phyloP scores from a whole-genome alignment of 2,329 filamentous ascomycete genomes.

The Pestalotiopsis sp. region DNA sequence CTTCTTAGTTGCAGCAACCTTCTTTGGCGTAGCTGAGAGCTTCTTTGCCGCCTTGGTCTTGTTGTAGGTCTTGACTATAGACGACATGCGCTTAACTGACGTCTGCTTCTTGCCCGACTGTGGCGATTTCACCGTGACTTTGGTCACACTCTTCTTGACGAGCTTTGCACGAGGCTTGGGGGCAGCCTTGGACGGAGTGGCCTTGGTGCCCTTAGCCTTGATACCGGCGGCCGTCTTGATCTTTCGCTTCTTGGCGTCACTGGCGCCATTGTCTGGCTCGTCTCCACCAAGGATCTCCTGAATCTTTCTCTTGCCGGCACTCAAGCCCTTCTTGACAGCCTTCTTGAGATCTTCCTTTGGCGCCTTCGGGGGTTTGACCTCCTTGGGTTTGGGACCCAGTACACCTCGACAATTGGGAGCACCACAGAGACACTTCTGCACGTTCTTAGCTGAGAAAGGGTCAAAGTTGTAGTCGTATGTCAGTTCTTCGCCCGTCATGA shows the following conservation, averaged over 20 bases:
- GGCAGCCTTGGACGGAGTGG: conserved; percentile 31
- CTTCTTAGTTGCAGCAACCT: conserved; percentile 20
- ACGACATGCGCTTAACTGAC: conserved; percentile 27
- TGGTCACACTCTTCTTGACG: conserved; percentile 43
- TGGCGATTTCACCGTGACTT: conserved; percentile 34
- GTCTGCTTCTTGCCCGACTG: conserved; percentile 22
- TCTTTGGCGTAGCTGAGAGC: conserved; percentile 21
- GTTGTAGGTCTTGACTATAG: conserved; percentile 31
- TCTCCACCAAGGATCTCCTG: conserved; percentile 52
- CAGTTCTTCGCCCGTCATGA: conserved; percentile 93
- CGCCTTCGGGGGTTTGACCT: conserved; percentile 49
- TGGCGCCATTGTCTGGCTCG: conserved; percentile 26
- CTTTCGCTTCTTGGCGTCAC: conserved; percentile 48
- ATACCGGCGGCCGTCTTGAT: conserved; percentile 40
- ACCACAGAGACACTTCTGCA: conserved; percentile 68
- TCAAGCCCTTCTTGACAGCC: conserved; percentile 36
- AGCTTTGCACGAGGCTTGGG: conserved; percentile 33
- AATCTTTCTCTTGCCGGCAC: conserved; percentile 59
- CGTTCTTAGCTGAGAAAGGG: conserved; percentile 69
- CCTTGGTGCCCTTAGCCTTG: conserved; percentile 29
- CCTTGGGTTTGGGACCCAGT: conserved; percentile 63
- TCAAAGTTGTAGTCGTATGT: conserved; percentile 89
- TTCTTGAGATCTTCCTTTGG: conserved; percentile 45
- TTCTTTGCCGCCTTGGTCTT: conserved; percentile 22
- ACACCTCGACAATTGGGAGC: conserved; percentile 66